Percentiles rank a stretch among this genome's conserved stretches.
Conservation (phyloP, 23 red algal genomes). For the Gracilaria gracilis region DNA sequence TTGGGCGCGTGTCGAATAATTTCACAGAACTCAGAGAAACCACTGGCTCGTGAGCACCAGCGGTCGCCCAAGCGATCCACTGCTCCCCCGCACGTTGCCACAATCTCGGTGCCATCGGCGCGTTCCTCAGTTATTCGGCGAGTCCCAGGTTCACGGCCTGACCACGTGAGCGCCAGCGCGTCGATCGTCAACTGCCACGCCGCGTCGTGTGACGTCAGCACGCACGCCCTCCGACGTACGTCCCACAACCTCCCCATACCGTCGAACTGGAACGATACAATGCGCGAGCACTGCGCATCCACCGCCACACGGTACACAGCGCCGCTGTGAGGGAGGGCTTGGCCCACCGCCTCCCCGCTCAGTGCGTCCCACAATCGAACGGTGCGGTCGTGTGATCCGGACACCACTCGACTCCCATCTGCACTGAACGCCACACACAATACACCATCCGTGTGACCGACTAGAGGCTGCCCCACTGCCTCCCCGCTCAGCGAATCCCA, state of each 20-base stretch:
- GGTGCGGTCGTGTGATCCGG: not conserved
- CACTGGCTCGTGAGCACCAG: not conserved
- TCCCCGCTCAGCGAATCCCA: too few relatives aligned
- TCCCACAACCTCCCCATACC: too few relatives aligned
- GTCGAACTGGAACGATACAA: too few relatives aligned
- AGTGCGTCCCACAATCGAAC: not conserved
- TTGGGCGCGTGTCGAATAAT: too few relatives aligned
- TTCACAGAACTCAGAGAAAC: not conserved
- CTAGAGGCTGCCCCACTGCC: too few relatives aligned
- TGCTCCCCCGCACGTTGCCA: not conserved
- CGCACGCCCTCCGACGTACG: too few relatives aligned
- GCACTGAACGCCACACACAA: not conserved
- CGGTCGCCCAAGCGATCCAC: not conserved
- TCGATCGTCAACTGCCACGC: not conserved
- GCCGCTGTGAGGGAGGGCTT: too few relatives aligned
- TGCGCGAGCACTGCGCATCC: too few relatives aligned
- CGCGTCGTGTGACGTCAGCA: not conserved
- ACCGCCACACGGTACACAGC: too few relatives aligned
- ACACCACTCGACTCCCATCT: constrained; percentile 4
- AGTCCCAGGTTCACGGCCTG: not conserved
- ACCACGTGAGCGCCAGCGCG: not conserved
- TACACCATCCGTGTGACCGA: not conserved
- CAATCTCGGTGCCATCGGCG: not conserved
- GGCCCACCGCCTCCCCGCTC: too few relatives aligned
- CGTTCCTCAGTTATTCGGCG: not conserved